These are phyloP conservation scores for Colletotrichum sp. DNA, from an alignment of 2,329 filamentous ascomycete species.

Conservation along the genomic window DNA sequence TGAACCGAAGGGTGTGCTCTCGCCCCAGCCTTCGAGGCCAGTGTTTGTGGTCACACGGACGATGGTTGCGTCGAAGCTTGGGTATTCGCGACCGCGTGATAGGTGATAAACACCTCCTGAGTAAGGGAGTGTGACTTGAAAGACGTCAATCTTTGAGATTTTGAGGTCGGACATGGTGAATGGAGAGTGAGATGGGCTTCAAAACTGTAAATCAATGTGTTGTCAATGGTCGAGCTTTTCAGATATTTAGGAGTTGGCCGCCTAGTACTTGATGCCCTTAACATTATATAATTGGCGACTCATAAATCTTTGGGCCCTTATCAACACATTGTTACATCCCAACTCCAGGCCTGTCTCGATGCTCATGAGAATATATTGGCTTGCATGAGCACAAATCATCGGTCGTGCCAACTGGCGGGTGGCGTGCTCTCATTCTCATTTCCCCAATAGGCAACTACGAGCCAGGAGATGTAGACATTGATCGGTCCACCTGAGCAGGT, in stretches of 20 bases:
- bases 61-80: background rate
- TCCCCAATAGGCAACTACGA: background rate
- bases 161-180: background rate
- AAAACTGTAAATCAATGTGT: rapidly evolving
- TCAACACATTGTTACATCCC: background rate
- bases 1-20: background rate
- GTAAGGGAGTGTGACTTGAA: background rate
- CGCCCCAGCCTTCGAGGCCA: background rate
- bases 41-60: background rate
- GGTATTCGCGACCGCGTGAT: background rate
- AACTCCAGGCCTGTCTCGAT: background rate
- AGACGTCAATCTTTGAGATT: background rate
- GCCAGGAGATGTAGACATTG: background rate
- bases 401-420: background rate
- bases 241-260: background rate
- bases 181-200: too few relatives aligned
- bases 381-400: background rate
- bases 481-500: background rate
- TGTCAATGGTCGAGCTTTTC: background rate
- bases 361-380: background rate
- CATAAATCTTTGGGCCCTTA: background rate
- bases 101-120: background rate
- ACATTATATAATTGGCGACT: background rate
- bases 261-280: background rate
- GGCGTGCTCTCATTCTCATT: background rate